These are phyloP conservation scores for Thalassiosira hispida DNA, from an alignment of 352 stramenopile genomes.

Conservation along the genomic window DNA sequence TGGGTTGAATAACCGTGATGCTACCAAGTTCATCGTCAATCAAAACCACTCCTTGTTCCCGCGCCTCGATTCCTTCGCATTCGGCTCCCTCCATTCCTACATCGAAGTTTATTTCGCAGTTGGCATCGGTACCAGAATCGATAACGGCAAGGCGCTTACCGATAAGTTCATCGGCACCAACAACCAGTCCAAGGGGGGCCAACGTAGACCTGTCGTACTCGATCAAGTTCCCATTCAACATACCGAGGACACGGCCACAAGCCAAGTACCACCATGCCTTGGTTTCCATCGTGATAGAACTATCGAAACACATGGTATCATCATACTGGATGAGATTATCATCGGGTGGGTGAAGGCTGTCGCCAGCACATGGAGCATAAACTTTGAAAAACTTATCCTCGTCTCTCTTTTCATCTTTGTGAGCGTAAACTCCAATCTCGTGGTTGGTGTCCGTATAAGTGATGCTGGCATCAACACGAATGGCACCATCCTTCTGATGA, in stretches of 20 bases:
- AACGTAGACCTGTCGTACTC: slow-evolving; percentile 88
- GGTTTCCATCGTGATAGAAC: slow-evolving; percentile 57
- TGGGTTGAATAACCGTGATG: slow-evolving; percentile 83
- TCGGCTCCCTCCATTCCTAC: slow-evolving; percentile 69
- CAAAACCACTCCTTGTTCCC: slow-evolving; percentile 80
- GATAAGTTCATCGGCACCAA: slow-evolving; percentile 82
- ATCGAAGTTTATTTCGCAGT: slow-evolving; percentile 50
- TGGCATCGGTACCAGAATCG: slow-evolving; percentile 66
- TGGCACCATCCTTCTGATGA: slow-evolving; percentile 79
- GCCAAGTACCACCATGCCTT: slow-evolving; percentile 88
- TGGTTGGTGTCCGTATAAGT: slow-evolving; percentile 63
- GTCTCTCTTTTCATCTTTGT: slow-evolving; percentile 83
- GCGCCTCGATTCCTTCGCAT: slow-evolving; percentile 49
- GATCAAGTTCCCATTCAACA: slow-evolving; percentile 85
- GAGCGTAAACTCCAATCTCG: slow-evolving; percentile 78
- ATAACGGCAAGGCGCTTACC: slow-evolving; percentile 82
- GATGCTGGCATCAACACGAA: slow-evolving; percentile 65
- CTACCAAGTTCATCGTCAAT: slow-evolving; percentile 64
- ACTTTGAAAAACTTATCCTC: slow-evolving; percentile 86
- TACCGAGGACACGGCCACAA: slow-evolving; percentile 83
- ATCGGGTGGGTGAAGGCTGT: slow-evolving; percentile 72
- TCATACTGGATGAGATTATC: slow-evolving; percentile 47
- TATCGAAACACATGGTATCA: slow-evolving; percentile 37
- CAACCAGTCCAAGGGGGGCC: slow-evolving; percentile 86
- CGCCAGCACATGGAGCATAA: slow-evolving; percentile 77